Percentiles rank a stretch among this genome's conserved stretches.
Conservation (phyloP, 2,329 filamentous ascomycete genomes). For the Cryphonectria carpinicola region DNA sequence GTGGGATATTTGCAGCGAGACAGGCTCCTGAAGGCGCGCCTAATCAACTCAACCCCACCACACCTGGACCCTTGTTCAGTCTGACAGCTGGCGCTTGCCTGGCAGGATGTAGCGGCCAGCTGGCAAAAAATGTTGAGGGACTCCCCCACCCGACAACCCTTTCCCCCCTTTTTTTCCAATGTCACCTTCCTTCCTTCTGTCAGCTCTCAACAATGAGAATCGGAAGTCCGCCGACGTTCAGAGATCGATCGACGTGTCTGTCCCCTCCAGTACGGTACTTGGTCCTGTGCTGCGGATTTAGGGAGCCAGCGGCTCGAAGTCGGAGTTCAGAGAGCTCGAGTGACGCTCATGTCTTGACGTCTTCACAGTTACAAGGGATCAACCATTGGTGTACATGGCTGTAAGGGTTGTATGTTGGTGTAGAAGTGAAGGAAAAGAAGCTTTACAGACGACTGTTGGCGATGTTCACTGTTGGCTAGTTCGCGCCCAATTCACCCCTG, state of each 20-base stretch:
- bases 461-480: no score
- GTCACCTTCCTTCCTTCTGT: no score
- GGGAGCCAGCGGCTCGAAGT: neutral
- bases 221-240: neutral
- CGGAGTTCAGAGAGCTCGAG: neutral
- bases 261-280: neutral
- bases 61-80: neutral
- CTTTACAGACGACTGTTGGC: no score
- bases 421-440: no score
- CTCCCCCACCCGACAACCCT: neutral
- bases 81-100: neutral
- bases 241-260: neutral
- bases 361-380: neutral
- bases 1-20: neutral
- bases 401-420: no score
- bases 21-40: neutral
- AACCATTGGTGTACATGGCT: neutral
- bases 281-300: neutral
- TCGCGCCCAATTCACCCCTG: no score
- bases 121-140: neutral
- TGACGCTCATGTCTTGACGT: neutral
- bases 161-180: neutral
- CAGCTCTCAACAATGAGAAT: neutral
- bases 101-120: neutral
- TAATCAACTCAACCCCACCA: slow-evolving; percentile 2